Conservation (phyloP, 2,329 filamentous ascomycete species). For the Penicillium occitanis region DNA sequence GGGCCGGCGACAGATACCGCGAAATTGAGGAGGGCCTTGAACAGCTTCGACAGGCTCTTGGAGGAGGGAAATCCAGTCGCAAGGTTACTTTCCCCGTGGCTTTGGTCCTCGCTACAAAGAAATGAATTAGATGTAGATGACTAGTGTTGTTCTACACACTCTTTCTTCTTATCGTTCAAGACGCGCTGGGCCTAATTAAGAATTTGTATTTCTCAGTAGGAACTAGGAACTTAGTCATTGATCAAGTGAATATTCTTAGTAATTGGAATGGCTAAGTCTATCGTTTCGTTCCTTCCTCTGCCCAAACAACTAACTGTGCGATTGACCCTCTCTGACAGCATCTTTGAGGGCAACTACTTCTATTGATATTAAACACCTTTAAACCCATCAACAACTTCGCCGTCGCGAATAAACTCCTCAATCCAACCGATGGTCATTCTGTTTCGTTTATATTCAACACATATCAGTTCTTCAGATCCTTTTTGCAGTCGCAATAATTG, state of each 20-base stretch:
- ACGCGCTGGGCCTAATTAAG: too few relatives aligned
- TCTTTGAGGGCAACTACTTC: too few relatives aligned
- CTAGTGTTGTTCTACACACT: too few relatives aligned
- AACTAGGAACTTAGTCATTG: too few relatives aligned
- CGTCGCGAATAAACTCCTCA: conserved; percentile 44
- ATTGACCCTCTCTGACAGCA: too few relatives aligned
- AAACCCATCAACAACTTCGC: conserved; percentile 30
- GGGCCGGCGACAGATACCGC: not conserved
- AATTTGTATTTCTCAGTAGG: too few relatives aligned
- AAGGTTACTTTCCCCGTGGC: not conserved
- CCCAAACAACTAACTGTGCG: too few relatives aligned
- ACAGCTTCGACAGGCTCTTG: not conserved
- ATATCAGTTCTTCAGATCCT: not conserved
- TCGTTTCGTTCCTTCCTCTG: too few relatives aligned
- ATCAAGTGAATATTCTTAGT: too few relatives aligned
- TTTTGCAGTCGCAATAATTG: not conserved
- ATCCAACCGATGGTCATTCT: conserved; percentile 52
- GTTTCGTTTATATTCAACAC: not conserved
- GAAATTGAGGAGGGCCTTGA: not conserved
- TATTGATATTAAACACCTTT: not conserved
- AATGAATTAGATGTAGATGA: too few relatives aligned
- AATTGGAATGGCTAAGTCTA: too few relatives aligned
- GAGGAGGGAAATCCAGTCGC: not conserved
- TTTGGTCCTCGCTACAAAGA: not conserved
- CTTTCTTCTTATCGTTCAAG: too few relatives aligned